Evolutionary conservation across 306 rosid genomes (phyloP).

Genomic region (Pyrus communis): DNA sequence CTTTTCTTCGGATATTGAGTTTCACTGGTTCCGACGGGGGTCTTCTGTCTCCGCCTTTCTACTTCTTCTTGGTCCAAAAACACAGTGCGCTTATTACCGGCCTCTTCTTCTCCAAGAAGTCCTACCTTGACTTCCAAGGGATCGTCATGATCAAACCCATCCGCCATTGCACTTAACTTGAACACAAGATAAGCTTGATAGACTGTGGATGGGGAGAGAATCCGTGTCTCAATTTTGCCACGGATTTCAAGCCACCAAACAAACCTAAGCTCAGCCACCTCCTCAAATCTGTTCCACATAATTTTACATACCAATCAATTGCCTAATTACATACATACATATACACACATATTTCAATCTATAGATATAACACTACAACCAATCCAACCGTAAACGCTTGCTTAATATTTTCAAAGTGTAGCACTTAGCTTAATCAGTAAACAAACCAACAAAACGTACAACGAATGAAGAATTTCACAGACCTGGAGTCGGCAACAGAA

Average conservation of each 20-base stretch:
- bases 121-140: not conserved
- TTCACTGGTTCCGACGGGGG: not conserved
- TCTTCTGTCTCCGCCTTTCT: no score
- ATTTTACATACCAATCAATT: not conserved
- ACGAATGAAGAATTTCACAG: not conserved
- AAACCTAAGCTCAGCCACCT: slow-evolving; percentile 32
- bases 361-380: not conserved
- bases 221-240: slow-evolving; percentile 27
- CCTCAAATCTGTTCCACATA: slow-evolving; percentile 33
- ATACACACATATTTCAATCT: not conserved
- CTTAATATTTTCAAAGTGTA: no score
- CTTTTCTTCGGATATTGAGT: slow-evolving; percentile 22
- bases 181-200: not conserved
- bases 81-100: not conserved
- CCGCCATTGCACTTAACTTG: not conserved
- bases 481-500: slow-evolving; percentile 37
- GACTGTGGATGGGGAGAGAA: slow-evolving; percentile 24
- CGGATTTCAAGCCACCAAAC: slow-evolving; percentile 64
- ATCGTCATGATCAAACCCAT: not conserved
- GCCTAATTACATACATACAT: not conserved
- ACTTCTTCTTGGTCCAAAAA: not conserved
- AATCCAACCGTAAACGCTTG: not conserved
- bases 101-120: not conserved
- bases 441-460: not conserved
- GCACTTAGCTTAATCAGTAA: no score